A percentile compares a stretch with the other conserved stretches of the same genome.
Conservation (phyloP, 192 early-diverging fungal genomes). For the Dissophora globulifera region DNA sequence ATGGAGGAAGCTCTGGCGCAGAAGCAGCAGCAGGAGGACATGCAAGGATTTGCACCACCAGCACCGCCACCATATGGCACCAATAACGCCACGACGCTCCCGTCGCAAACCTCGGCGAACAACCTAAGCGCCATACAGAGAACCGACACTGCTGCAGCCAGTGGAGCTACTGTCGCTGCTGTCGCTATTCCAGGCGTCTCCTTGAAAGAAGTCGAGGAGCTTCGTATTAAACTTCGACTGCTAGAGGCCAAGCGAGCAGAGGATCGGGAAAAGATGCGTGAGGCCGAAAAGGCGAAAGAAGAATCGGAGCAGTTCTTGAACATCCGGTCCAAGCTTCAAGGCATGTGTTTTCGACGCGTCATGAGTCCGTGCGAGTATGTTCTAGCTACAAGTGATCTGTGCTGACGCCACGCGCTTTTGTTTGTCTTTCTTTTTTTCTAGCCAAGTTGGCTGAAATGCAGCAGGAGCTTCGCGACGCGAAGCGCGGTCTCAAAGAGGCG, state of each 20-base stretch:
- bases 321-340: conserved; percentile 72
- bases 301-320: conserved; percentile 79
- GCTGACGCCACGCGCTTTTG: no score
- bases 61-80: background rate
- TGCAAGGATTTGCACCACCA: conserved; percentile 31
- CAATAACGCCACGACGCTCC: background rate
- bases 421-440: conserved; percentile 7
- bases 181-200: conserved; percentile 37
- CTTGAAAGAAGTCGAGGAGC: conserved; percentile 81
- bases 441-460: conserved; percentile 78
- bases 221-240: conserved; percentile 78
- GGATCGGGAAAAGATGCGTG: conserved; percentile 77
- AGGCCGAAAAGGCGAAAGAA: conserved; percentile 75
- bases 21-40: conserved; percentile 18
- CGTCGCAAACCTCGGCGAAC: conserved; percentile 2
- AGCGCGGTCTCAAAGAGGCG: conserved; percentile 66
- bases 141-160: no score
- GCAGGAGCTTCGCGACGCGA: conserved; percentile 73
- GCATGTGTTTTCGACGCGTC: no score
- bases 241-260: conserved; percentile 85
- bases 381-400: no score
- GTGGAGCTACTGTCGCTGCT: conserved; percentile 16
- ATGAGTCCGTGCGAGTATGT: no score
- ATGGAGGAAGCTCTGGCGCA: conserved; percentile 41
- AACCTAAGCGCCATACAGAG: background rate